A percentile compares a stretch with the other conserved stretches of the same genome.
Evolutionary conservation across 208 protist species (phyloP).

Genomic region (Leishmania lainsoni): DNA sequence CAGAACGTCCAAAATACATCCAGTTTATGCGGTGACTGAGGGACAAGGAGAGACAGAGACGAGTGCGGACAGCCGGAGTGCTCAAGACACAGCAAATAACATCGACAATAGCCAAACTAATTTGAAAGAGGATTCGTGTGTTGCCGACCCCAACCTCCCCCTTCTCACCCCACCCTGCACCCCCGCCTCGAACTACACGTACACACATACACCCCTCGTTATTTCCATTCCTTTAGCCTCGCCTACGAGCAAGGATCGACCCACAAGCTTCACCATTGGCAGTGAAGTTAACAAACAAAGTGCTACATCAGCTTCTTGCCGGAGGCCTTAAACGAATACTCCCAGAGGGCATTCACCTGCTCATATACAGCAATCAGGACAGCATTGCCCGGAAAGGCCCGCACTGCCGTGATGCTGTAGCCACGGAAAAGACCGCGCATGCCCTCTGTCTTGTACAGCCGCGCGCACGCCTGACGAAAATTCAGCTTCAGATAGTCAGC

Average conservation of each 20-base stretch:
- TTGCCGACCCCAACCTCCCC: background rate
- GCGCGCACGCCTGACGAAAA: constrained; percentile 66
- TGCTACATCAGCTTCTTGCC: constrained; percentile 4
- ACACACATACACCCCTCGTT: background rate
- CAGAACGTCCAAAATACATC: background rate
- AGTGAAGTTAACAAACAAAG: background rate
- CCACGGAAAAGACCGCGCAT: constrained; percentile 86
- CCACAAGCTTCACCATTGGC: background rate
- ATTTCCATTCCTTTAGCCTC: background rate
- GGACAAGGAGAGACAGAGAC: background rate
- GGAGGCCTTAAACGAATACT: constrained; percentile 18
- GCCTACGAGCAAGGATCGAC: background rate
- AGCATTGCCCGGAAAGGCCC: constrained; percentile 92
- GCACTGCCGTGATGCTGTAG: constrained; percentile 85
- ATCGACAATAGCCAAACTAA: background rate
- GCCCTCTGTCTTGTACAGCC: constrained; percentile 86
- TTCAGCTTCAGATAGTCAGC: constrained; percentile 77
- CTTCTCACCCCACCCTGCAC: too few relatives aligned
- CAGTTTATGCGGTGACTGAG: background rate
- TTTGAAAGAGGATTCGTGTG: background rate
- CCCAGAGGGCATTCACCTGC: constrained; percentile 74
- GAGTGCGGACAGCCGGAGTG: background rate
- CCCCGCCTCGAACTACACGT: background rate
- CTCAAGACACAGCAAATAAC: background rate
- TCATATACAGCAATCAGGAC: constrained; percentile 92